Evolutionary conservation across 1,139 yeast genomes (phyloP).

Genomic region (Taiozyma sp.): DNA sequence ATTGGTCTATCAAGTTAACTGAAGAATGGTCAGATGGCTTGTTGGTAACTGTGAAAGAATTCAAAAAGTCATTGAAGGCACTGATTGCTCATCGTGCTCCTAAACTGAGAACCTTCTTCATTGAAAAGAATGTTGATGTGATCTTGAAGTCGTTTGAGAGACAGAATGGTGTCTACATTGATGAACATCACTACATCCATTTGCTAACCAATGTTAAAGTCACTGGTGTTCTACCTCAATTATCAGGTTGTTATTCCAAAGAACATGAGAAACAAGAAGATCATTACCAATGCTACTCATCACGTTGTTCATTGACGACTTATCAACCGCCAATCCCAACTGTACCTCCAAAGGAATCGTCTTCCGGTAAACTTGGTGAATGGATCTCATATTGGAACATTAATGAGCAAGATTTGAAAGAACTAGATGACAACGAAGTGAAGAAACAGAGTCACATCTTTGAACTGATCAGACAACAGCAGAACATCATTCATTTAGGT

Average conservation of each 20-base stretch:
- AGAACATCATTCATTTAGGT: constrained; percentile 66
- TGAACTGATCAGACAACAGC: constrained; percentile 71
- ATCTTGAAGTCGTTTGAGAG: constrained; percentile 42
- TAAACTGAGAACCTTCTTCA: constrained; percentile 46
- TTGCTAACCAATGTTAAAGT: constrained; percentile 20
- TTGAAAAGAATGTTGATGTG: constrained; percentile 51
- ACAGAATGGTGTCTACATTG: constrained; percentile 41
- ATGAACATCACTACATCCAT: constrained; percentile 22
- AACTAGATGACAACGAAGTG: constrained; percentile 48
- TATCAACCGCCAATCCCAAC: constrained; percentile 19
- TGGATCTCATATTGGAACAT: constrained; percentile 80
- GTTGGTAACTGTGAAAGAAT: constrained; percentile 42
- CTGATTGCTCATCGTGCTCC: constrained; percentile 47
- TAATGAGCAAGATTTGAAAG: constrained; percentile 49
- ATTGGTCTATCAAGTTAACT: constrained; percentile 38
- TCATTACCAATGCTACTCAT: constrained; percentile 18
- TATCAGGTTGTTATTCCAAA: constrained; percentile 21
- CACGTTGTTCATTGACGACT: constrained; percentile 20
- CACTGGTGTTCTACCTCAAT: constrained; percentile 18
- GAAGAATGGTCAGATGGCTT: constrained; percentile 35
- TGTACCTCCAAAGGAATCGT: constrained; percentile 9
- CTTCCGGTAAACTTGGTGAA: constrained; percentile 32
- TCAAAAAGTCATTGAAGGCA: constrained; percentile 44
- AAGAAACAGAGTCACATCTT: constrained; percentile 73
- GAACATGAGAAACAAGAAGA: constrained; percentile 8